Conservation (phyloP, 768 basidiomycete genomes). For the Phanerochaete carnosa region DNA sequence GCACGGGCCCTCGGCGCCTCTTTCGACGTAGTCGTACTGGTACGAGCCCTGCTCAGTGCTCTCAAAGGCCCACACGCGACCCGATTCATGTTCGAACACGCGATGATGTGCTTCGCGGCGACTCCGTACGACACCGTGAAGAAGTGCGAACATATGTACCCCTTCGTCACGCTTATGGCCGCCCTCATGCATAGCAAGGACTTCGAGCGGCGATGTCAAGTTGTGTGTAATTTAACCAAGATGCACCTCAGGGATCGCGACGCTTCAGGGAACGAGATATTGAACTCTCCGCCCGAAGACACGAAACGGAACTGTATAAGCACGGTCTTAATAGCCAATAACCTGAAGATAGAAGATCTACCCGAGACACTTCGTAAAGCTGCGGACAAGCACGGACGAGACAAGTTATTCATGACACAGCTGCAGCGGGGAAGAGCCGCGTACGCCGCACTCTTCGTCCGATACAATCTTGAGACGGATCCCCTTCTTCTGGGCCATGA, state of each 20-base stretch:
- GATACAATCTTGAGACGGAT: not conserved
- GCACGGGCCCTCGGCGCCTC: not conserved
- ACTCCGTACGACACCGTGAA: not conserved
- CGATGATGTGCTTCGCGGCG: not conserved
- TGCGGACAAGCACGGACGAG: not conserved
- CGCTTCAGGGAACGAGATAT: not conserved
- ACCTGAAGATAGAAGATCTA: not conserved
- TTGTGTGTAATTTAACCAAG: not conserved
- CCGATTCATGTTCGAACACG: constrained; percentile 1
- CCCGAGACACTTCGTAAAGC: not conserved
- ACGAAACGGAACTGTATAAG: not conserved
- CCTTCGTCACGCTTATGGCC: not conserved
- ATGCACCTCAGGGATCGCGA: not conserved
- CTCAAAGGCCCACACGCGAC: not conserved
- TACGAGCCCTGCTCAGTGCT: not conserved
- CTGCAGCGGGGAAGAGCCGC: not conserved
- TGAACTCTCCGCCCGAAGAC: not conserved
- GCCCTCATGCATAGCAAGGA: constrained; percentile 1
- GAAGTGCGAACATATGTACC: not conserved
- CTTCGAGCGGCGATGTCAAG: not conserved
- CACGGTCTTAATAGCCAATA: not conserved
- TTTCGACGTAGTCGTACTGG: not conserved
- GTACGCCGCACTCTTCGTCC: not conserved
- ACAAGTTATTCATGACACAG: not conserved
- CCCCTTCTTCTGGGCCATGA: not conserved